These are phyloP conservation scores for Penicillium nucicola DNA, from an alignment of 495 filamentous ascomycete species.

Conservation along the genomic window DNA sequence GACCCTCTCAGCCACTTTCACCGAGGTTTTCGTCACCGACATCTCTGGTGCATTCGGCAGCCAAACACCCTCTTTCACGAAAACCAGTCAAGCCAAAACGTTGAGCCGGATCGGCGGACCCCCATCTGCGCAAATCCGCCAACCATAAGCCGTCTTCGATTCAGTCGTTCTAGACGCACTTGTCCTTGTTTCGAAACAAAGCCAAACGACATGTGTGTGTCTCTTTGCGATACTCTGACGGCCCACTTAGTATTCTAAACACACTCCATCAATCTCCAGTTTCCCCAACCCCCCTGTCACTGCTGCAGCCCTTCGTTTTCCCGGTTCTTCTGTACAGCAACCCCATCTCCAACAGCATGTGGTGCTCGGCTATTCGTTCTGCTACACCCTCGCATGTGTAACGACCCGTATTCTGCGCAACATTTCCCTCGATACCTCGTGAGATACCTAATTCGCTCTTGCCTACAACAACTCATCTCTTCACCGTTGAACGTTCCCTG, in stretches of 20 bases:
- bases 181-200: slow-evolving; percentile 19
- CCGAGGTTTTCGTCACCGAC: slow-evolving; percentile 30
- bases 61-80: slow-evolving; percentile 13
- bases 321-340: slow-evolving; percentile 5
- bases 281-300: slow-evolving; percentile 13
- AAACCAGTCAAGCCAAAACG: slow-evolving; percentile 27
- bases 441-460: slow-evolving; percentile 16
- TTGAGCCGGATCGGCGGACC: slow-evolving; percentile 29
- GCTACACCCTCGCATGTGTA: slow-evolving; percentile 33
- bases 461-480: slow-evolving; percentile 15
- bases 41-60: slow-evolving; percentile 20
- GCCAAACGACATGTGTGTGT: slow-evolving; percentile 19
- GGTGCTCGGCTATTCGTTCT: slow-evolving; percentile 39
- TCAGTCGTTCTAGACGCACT: slow-evolving; percentile 39
- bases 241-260: slow-evolving; percentile 11
- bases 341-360: slow-evolving; percentile 35
- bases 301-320: slow-evolving; percentile 13
- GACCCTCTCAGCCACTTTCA: slow-evolving; percentile 25
- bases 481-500: slow-evolving; percentile 22
- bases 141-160: slow-evolving; percentile 18
- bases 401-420: slow-evolving; percentile 34
- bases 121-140: slow-evolving; percentile 20
- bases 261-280: slow-evolving; percentile 10
- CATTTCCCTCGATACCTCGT: slow-evolving; percentile 16
- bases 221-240: slow-evolving; percentile 17